A percentile compares a stretch with the other conserved stretches of the same genome.
phyloP scores from a whole-genome alignment of 345 rosid species.

The Barbarea vulgaris region DNA sequence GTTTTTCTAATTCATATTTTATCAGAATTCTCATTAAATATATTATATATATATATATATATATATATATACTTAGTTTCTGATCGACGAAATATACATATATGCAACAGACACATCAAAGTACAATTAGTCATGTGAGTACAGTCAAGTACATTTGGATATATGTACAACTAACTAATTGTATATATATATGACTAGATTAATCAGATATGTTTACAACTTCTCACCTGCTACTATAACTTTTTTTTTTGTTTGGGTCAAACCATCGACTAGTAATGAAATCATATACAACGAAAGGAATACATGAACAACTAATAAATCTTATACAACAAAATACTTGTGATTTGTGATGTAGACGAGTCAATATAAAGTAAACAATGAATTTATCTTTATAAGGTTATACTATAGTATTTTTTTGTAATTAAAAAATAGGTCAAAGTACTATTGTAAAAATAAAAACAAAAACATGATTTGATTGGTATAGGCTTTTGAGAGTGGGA shows the following conservation, averaged over 20 bases:
- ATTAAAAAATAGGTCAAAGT: conserved; percentile 6
- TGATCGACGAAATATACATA: too few relatives aligned
- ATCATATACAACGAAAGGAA: too few relatives aligned
- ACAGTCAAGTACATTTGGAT: too few relatives aligned
- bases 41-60: too few relatives aligned
- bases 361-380: conserved; percentile 21
- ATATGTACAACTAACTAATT: too few relatives aligned
- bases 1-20: too few relatives aligned
- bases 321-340: neutral
- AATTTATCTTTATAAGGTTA: conserved; percentile 5
- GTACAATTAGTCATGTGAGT: too few relatives aligned
- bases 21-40: too few relatives aligned
- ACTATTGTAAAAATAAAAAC: neutral
- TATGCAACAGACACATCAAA: too few relatives aligned
- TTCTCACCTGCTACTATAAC: neutral
- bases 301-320: neutral
- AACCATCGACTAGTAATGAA: neutral
- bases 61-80: too few relatives aligned
- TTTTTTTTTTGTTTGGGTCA: neutral
- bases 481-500: conserved; percentile 41
- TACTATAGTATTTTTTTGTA: neutral
- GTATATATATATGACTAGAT: neutral
- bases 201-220: neutral
- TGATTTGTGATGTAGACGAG: conserved; percentile 20
- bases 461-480: conserved; percentile 24